Percentiles rank a stretch among this genome's conserved stretches.
Conservation (phyloP, 176 grass and related monocot genomes). For the Areca catechu region DNA sequence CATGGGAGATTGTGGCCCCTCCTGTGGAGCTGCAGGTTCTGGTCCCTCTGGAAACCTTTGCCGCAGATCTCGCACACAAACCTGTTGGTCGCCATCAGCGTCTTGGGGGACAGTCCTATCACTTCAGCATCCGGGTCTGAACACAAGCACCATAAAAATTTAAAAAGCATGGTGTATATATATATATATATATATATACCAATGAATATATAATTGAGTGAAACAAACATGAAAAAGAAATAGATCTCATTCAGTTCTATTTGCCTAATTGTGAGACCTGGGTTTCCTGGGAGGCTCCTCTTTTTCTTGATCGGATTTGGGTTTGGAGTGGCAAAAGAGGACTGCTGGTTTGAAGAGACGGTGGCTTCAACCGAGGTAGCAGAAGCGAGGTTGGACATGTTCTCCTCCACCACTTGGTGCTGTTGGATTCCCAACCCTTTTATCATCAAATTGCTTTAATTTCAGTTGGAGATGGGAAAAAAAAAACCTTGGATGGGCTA, state of each 20-base stretch:
- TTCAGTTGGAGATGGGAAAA: neutral
- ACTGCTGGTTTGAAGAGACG: constrained; percentile 10
- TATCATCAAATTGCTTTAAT: neutral
- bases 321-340: constrained; percentile 13
- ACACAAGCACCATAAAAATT: neutral
- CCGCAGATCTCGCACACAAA: constrained; percentile 10
- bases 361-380: neutral
- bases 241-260: neutral
- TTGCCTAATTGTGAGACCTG: neutral
- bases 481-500: neutral
- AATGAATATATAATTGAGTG: neutral
- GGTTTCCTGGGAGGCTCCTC: constrained; percentile 15
- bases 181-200: neutral
- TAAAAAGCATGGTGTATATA: too few relatives aligned
- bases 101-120: constrained; percentile 8
- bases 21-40: constrained; percentile 15
- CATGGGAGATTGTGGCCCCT: constrained; percentile 12
- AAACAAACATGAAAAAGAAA: neutral
- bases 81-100: constrained; percentile 9
- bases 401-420: neutral
- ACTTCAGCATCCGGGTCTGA: constrained; percentile 12
- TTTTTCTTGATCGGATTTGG: constrained; percentile 6
- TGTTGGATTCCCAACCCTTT: constrained; percentile 4
- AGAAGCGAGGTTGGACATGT: constrained; percentile 5
- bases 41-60: constrained; percentile 11